These are phyloP conservation scores for Yarrowia alimentaria DNA, from an alignment of 805 yeast genomes.

Conservation along the genomic window DNA sequence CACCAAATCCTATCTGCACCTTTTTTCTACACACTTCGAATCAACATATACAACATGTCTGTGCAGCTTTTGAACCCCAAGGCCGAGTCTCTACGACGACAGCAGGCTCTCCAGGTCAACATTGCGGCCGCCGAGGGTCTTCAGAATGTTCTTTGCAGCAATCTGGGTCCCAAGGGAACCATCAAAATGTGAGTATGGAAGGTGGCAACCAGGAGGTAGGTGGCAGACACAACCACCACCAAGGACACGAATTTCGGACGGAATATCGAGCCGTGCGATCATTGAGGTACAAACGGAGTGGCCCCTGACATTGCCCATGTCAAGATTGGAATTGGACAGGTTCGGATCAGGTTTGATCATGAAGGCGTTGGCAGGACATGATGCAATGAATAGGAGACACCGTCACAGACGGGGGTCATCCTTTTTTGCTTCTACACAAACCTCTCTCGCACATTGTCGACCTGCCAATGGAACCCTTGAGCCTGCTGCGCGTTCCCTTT, in stretches of 20 bases:
- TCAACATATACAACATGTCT: conserved; percentile 31
- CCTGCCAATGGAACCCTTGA: no score
- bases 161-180: conserved; percentile 96
- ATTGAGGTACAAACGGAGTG: no score
- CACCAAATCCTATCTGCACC: conserved; percentile 10
- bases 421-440: no score
- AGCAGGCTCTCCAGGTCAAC: conserved; percentile 93
- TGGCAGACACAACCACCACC: no score
- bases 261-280: no score
- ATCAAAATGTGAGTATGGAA: conserved; percentile 66
- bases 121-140: conserved; percentile 95
- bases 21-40: conserved; percentile 23
- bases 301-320: background rate
- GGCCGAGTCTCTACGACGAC: conserved; percentile 94
- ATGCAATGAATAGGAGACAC: no score
- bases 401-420: no score
- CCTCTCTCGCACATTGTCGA: no score
- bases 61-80: conserved; percentile 91
- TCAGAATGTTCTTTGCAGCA: conserved; percentile 86
- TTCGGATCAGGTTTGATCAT: no score
- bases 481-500: no score
- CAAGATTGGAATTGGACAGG: background rate
- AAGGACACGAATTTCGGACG: no score
- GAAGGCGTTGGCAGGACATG: no score
- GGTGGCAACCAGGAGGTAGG: conserved; percentile 29